Base-by-base conservation (phyloP, 2,329 filamentous ascomycete genomes). In the Bipolaris zeicola region DNA sequence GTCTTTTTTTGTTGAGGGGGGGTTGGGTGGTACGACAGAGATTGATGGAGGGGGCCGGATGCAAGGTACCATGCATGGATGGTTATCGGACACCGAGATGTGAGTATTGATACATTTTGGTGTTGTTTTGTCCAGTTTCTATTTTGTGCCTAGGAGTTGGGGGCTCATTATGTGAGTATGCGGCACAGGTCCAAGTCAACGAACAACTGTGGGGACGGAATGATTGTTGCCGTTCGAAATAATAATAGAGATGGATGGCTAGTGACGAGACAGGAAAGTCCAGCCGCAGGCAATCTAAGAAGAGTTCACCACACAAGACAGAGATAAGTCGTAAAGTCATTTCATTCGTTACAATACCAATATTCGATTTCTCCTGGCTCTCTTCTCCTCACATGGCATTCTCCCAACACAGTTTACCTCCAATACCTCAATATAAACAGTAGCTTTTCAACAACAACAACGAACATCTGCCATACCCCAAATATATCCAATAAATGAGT, bases 261-360 rank as follows among this genome's bases (percentile, higher is more conserved):
- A 36, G 20, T 16, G 28, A 38, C 4, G 18, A 14, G 45, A 48
- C 3, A 14, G 45, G 11, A 38, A 33, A 36, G n/a, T 41, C 24
- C 38, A 26, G 5, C 5, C 8, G 13, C 20, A 36, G 8, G 22
- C 31, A 18, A 34, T 24, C 22, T 22, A 13, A 34, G 28, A 28
- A 33, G 26, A 34, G 20, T 33, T 38, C 47, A 38, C 26, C 26
- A 28, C 8, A 28, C 26, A 28, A 28, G 26, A 28, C 26, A 28
- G 5, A 28, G 26, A 28, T 10, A 28, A 28, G 26, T 28, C 26
- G 26, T 52, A n/a, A 58, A 39, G 28, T 53, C 49, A 36, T 59
- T 52, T 46, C 45, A 46, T 55, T 59, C 52, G 24, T 56, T 31
- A 45, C 55, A 50, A 45, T 59, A 56, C 52, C 56, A 44, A 54